Evolutionary conservation across 352 stramenopile genomes (phyloP).

Genomic region (Phytophthora syringae): DNA sequence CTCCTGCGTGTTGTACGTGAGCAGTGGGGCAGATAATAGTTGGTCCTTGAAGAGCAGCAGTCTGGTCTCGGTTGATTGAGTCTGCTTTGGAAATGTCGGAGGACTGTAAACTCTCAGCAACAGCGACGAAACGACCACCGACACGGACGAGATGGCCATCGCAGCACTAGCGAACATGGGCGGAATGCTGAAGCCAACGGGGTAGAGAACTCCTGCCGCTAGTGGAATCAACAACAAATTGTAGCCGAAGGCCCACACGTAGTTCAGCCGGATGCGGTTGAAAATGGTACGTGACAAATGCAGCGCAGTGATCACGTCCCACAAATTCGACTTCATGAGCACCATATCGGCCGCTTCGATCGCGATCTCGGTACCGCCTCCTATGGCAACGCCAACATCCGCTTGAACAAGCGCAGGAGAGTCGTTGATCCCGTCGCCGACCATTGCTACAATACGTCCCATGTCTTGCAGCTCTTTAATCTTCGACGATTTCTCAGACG

Average conservation of each 20-base stretch:
- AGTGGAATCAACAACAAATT: slow-evolving; percentile 97
- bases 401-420: slow-evolving; percentile 95
- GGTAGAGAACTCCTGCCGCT: slow-evolving; percentile 96
- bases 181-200: slow-evolving; percentile 91
- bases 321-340: slow-evolving; percentile 85
- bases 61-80: slow-evolving; percentile 47
- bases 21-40: slow-evolving; percentile 51
- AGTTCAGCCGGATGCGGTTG: slow-evolving; percentile 96
- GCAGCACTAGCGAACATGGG: slow-evolving; percentile 95
- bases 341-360: slow-evolving; percentile 96
- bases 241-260: slow-evolving; percentile 97
- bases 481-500: slow-evolving; percentile 92
- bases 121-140: slow-evolving; percentile 95
- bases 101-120: slow-evolving; percentile 90
- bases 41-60: slow-evolving; percentile 68
- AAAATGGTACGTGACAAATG: slow-evolving; percentile 96
- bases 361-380: slow-evolving; percentile 96
- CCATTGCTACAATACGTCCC: slow-evolving; percentile 92
- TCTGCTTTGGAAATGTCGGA: slow-evolving; percentile 50
- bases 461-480: slow-evolving; percentile 89
- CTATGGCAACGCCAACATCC: slow-evolving; percentile 96
- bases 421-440: slow-evolving; percentile 98
- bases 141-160: slow-evolving; percentile 97
- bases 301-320: slow-evolving; percentile 95
- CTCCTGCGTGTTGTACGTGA: slow-evolving; percentile 50